Base-by-base conservation (phyloP, 2,329 filamentous ascomycete species). In the Verticillium zaregamsianum region DNA sequence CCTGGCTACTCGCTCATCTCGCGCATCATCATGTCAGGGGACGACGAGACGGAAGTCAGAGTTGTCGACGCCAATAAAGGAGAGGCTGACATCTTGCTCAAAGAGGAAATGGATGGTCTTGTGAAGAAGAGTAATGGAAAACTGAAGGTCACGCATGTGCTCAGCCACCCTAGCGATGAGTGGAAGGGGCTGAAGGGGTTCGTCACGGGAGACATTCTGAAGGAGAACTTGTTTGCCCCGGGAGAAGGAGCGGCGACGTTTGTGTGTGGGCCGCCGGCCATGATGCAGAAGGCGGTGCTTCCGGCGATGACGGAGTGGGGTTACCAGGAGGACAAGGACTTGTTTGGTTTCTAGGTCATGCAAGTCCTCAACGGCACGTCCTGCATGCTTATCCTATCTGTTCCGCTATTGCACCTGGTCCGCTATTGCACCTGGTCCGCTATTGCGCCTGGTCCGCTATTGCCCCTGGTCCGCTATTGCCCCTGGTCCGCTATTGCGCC, bases 251-350 rank as follows among this genome's bases (percentile, higher is more conserved):
- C 69, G 28, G 77, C 77, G 1, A 76, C 76, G 4, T 78, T 85
- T 35, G 66, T 84, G 40, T 85, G 80, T 66, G 80, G 82, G 0
- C 80, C 80, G 40, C 79, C 79, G 5, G 71, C 72, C 1, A 79
- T 84, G 78, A 82, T 84, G 58, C 76, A 80, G 67, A 82, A 80
- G 66, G 79, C 77, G n/a, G 81, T 75, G 2, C 65, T 84, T 67
- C 81, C 80, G 17, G 80, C 74, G 3, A 65, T 84, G 69, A 77
- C 69, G 67, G 68, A 77, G 52, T 78, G 75, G 76, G 78, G 79
- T 0, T 82, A 79, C 61, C 68, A 70, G 33, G 77, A 81, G 66
- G 79, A 79, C 55, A 69, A 74, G 66, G 77, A 80, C 62, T 62
- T 79, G 40, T 80, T 81, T 67, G 77, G 77, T 0, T 78, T 79